These are phyloP conservation scores for Narthecium ossifragum DNA, from an alignment of 106 monocot species.

Conservation along the genomic window DNA sequence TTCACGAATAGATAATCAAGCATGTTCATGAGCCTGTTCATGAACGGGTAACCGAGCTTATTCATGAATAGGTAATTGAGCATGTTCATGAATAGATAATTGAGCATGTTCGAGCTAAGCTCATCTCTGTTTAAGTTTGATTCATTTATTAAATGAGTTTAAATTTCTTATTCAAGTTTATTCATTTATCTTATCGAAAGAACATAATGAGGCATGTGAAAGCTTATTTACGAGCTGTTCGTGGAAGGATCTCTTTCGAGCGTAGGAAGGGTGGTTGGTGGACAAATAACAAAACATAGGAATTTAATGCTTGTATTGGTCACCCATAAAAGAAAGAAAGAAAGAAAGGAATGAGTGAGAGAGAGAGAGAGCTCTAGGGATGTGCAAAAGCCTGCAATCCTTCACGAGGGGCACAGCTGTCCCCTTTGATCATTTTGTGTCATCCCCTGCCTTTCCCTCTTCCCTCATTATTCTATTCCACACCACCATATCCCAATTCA, in stretches of 20 bases:
- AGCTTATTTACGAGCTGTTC: neutral
- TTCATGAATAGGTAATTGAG: no score
- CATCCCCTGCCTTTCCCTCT: conserved; percentile 13
- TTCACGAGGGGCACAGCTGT: conserved; percentile 71
- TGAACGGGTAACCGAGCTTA: no score
- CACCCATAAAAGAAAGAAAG: conserved; percentile 8
- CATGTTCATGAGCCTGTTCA: no score
- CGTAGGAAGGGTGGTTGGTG: neutral
- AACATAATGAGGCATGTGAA: neutral
- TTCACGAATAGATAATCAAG: no score
- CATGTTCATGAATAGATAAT: no score
- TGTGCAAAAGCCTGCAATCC: conserved; percentile 58
- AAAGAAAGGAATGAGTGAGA: conserved; percentile 9
- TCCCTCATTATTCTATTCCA: conserved; percentile 17
- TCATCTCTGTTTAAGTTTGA: no score
- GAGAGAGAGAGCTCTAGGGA: conserved; percentile 34
- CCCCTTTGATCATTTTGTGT: conserved; percentile 37
- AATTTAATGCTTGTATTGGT: conserved; percentile 20
- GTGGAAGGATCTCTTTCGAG: conserved; percentile 4
- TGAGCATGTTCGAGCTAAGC: no score
- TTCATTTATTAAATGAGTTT: no score
- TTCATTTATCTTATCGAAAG: neutral
- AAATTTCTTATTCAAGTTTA: no score
- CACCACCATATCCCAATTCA: conserved; percentile 20
- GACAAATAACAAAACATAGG: conserved; percentile 5